Evolutionary conservation across 768 basidiomycete species (phyloP).

Genomic region (Pulveroboletus sp.): DNA sequence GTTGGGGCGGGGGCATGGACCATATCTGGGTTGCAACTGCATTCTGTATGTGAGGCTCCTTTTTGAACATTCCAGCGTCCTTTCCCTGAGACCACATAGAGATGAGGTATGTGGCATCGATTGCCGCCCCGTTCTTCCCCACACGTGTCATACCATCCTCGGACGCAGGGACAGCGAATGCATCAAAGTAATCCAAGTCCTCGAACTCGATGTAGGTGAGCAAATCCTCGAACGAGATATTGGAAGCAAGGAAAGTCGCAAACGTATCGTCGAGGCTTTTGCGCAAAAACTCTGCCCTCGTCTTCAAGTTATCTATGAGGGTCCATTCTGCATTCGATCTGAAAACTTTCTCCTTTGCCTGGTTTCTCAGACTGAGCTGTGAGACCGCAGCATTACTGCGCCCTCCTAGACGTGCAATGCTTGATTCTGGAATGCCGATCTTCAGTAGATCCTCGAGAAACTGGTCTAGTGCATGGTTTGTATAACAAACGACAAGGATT

Average conservation of each 20-base stretch:
- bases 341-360: background rate
- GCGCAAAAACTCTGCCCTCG: conserved; percentile 35
- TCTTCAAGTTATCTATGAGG: conserved; percentile 15
- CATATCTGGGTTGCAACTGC: conserved; percentile 34
- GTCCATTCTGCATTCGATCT: conserved; percentile 9
- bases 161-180: conserved; percentile 40
- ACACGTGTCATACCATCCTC: conserved; percentile 45
- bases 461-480: conserved; percentile 71
- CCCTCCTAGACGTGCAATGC: conserved; percentile 56
- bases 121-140: conserved; percentile 37
- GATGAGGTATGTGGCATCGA: conserved; percentile 43
- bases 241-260: conserved; percentile 13
- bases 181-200: conserved; percentile 38
- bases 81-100: conserved; percentile 42
- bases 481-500: conserved; percentile 67
- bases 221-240: conserved; percentile 29
- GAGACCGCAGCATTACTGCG: conserved; percentile 48
- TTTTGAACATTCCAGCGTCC: conserved; percentile 42
- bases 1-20: conserved; percentile 32
- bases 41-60: conserved; percentile 22
- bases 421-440: conserved; percentile 46
- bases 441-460: conserved; percentile 58
- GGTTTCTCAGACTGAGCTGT: conserved; percentile 38
- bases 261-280: conserved; percentile 16
- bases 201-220: conserved; percentile 45